Evolutionary conservation across 768 basidiomycete species (phyloP).

Genomic region (Gautieria morchelliformis): DNA sequence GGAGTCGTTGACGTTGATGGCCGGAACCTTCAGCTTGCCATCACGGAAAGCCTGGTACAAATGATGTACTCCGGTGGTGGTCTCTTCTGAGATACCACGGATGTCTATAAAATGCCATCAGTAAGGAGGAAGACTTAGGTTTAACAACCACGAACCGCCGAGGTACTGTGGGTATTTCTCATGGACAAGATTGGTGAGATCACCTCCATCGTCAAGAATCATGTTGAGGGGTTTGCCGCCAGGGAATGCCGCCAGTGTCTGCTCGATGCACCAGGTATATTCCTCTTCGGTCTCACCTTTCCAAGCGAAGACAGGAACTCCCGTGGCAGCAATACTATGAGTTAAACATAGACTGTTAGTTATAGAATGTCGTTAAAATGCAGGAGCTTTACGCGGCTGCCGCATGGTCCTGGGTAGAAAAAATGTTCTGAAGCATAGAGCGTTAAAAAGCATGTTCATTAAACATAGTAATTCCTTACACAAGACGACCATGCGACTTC

Average conservation of each 20-base stretch:
- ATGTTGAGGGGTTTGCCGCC: slow-evolving; percentile 83
- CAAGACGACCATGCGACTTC: slow-evolving; percentile 99
- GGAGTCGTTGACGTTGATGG: slow-evolving; percentile 99
- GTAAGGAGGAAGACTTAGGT: slow-evolving; percentile 1
- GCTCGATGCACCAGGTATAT: slow-evolving; percentile 97
- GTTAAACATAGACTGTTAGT: background rate
- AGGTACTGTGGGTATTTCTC: slow-evolving; percentile 93
- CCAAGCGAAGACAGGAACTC: slow-evolving; percentile 98
- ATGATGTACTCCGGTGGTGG: slow-evolving; percentile 99
- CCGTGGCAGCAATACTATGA: slow-evolving; percentile 86
- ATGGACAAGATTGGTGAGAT: slow-evolving; percentile 90
- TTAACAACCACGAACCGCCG: slow-evolving; percentile 33
- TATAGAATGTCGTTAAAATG: background rate
- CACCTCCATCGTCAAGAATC: slow-evolving; percentile 99
- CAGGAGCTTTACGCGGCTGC: slow-evolving; percentile 72
- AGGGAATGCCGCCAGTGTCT: slow-evolving; percentile 83
- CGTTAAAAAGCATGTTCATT: background rate
- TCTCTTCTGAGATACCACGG: slow-evolving; percentile 96
- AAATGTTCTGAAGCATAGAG: slow-evolving; percentile 69
- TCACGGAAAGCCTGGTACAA: slow-evolving; percentile 97
- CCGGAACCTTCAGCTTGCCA: slow-evolving; percentile 91
- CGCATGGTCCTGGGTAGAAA: slow-evolving; percentile 99
- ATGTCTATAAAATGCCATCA: slow-evolving; percentile 41
- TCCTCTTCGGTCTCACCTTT: slow-evolving; percentile 99
- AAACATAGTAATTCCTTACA: slow-evolving; percentile 35